These are phyloP conservation scores for Penicillium coprophilum DNA, from an alignment of 495 filamentous ascomycete genomes.

Conservation along the genomic window DNA sequence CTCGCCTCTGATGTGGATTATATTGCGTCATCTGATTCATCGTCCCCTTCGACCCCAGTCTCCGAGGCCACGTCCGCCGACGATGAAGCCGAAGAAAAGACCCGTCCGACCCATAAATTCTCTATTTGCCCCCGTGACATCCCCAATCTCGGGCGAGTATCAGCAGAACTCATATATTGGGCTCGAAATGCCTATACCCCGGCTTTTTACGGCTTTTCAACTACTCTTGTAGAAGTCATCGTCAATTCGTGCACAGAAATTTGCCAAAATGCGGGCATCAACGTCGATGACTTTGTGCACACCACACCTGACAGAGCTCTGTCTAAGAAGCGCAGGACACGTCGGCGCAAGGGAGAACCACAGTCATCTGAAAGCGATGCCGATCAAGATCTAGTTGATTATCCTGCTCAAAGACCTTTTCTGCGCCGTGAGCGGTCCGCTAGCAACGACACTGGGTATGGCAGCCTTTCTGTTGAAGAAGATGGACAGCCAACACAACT, in stretches of 20 bases:
- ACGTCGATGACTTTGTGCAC: constrained; percentile 36
- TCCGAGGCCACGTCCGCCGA: constrained; percentile 27
- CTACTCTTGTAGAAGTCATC: constrained; percentile 38
- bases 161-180: constrained; percentile 49
- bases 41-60: constrained; percentile 26
- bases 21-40: constrained; percentile 41
- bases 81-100: constrained; percentile 38
- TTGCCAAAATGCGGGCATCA: constrained; percentile 41
- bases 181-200: constrained; percentile 50
- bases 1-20: constrained; percentile 55
- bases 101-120: constrained; percentile 14
- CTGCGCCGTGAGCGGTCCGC: constrained; percentile 26
- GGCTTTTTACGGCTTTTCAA: constrained; percentile 46
- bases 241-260: constrained; percentile 43
- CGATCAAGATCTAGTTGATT: constrained; percentile 20
- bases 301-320: constrained; percentile 9
- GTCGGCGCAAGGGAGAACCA: constrained; percentile 22
- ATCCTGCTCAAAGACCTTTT: constrained; percentile 10
- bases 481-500: constrained; percentile 13
- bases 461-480: constrained; percentile 32
- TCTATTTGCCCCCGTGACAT: constrained; percentile 28
- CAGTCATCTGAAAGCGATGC: constrained; percentile 24
- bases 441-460: constrained; percentile 38
- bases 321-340: constrained; percentile 12
- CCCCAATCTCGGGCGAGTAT: constrained; percentile 43